These are phyloP conservation scores for Austroboletus novae-zelandiae DNA, from an alignment of 1,284 basidiomycete species.

Conservation along the genomic window DNA sequence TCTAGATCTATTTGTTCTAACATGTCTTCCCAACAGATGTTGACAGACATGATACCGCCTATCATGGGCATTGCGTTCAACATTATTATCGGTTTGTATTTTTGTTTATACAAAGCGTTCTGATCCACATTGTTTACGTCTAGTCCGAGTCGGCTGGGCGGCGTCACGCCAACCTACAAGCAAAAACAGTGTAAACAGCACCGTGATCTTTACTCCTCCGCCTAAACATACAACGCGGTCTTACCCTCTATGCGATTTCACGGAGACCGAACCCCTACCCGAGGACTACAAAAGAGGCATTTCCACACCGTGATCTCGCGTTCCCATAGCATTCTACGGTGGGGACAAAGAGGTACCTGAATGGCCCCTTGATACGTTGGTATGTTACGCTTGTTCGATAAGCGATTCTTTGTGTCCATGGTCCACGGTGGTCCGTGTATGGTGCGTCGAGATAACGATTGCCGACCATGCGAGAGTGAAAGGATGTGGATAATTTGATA, in stretches of 20 bases:
- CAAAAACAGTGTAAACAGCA: not conserved
- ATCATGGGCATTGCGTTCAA: constrained; percentile 13
- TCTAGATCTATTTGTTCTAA: not conserved
- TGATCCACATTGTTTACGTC: not conserved
- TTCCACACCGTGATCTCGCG: not conserved
- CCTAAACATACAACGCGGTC: not conserved
- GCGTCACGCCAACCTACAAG: not conserved
- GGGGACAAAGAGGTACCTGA: too few relatives aligned
- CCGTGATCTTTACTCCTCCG: not conserved
- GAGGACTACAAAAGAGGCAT: not conserved
- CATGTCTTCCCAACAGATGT: not conserved
- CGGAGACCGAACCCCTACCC: not conserved
- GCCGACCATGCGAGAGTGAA: too few relatives aligned
- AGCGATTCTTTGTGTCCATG: too few relatives aligned
- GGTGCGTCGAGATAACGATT: too few relatives aligned
- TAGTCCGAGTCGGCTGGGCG: constrained; percentile 2
- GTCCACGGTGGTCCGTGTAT: too few relatives aligned
- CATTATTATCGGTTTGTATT: constrained; percentile 11
- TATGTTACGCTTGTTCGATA: too few relatives aligned
- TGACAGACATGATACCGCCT: constrained; percentile 8
- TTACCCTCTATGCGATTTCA: not conserved
- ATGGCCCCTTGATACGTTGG: too few relatives aligned
- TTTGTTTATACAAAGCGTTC: not conserved
- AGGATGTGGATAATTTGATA: too few relatives aligned
- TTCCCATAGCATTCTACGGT: not conserved